These are phyloP conservation scores for Suhomyces guaymorum DNA, from an alignment of 1,139 yeast genomes.

Conservation along the genomic window DNA sequence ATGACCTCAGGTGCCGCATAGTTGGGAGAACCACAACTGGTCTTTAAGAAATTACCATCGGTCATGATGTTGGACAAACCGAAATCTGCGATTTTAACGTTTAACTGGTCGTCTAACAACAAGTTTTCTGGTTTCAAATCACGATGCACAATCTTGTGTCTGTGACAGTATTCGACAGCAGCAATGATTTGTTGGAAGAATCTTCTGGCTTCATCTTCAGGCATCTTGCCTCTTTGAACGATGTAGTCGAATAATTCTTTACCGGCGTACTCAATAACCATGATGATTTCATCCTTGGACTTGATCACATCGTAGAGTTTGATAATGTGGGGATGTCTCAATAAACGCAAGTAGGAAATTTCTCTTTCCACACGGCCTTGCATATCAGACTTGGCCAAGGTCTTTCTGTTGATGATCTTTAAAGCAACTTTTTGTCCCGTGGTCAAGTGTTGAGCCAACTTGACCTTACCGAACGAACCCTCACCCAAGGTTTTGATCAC, in stretches of 20 bases:
- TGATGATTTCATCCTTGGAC: slow-evolving; percentile 91
- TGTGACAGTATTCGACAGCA: slow-evolving; percentile 96
- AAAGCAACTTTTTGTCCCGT: slow-evolving; percentile 95
- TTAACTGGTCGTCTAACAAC: slow-evolving; percentile 83
- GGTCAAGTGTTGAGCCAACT: slow-evolving; percentile 87
- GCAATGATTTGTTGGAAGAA: slow-evolving; percentile 97
- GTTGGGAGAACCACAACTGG: slow-evolving; percentile 96
- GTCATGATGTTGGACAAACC: slow-evolving; percentile 97
- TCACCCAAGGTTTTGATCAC: slow-evolving; percentile 93
- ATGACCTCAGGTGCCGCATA: slow-evolving; percentile 99
- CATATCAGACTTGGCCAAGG: slow-evolving; percentile 95
- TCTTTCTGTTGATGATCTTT: slow-evolving; percentile 90
- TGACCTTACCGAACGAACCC: slow-evolving; percentile 97
- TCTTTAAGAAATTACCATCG: slow-evolving; percentile 93
- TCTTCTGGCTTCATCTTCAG: slow-evolving; percentile 89
- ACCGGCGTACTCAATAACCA: slow-evolving; percentile 98
- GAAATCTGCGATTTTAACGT: slow-evolving; percentile 96
- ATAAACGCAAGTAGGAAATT: slow-evolving; percentile 80
- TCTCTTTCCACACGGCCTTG: slow-evolving; percentile 96
- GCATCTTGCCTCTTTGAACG: slow-evolving; percentile 93
- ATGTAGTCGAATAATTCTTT: slow-evolving; percentile 94
- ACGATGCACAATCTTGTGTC: slow-evolving; percentile 96
- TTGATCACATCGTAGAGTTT: slow-evolving; percentile 95
- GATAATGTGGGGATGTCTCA: slow-evolving; percentile 96
- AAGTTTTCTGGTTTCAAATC: slow-evolving; percentile 95